phyloP scores from a whole-genome alignment of 169 alveolate species.

The Plasmodium reichenowi region DNA sequence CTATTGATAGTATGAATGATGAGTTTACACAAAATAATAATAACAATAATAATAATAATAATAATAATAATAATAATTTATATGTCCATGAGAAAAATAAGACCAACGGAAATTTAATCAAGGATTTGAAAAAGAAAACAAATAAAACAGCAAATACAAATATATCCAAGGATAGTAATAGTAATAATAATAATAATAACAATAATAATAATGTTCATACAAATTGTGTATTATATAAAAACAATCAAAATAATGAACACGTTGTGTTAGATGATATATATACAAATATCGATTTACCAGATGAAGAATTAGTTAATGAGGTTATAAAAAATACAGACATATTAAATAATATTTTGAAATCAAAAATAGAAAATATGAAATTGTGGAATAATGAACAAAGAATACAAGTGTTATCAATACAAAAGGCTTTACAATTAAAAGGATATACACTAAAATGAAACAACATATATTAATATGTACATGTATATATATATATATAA shows the following conservation, averaged over 20 bases:
- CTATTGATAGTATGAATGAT: too few species aligned
- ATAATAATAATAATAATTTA: too few species aligned
- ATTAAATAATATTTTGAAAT: constrained; percentile 56
- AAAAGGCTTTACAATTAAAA: constrained; percentile 55
- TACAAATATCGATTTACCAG: constrained; percentile 26
- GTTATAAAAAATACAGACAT: constrained; percentile 51
- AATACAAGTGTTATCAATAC: constrained; percentile 40
- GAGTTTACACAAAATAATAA: too few species aligned
- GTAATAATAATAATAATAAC: constrained; percentile 3
- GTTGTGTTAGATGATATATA: constrained; percentile 12
- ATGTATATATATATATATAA: background rate
- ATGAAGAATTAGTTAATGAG: constrained; percentile 58
- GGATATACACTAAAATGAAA: constrained; percentile 35
- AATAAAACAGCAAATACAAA: background rate
- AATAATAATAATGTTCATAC: background rate
- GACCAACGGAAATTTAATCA: background rate
- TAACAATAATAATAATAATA: too few species aligned
- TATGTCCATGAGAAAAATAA: too few species aligned
- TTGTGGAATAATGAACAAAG: constrained; percentile 49
- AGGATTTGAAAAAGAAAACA: background rate
- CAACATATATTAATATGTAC: background rate
- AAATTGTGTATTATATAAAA: background rate
- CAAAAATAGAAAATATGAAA: constrained; percentile 48
- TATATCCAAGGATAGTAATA: background rate
- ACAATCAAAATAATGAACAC: background rate